phyloP scores from a whole-genome alignment of 2,329 filamentous ascomycete species.

The Fusarium burgessii region DNA sequence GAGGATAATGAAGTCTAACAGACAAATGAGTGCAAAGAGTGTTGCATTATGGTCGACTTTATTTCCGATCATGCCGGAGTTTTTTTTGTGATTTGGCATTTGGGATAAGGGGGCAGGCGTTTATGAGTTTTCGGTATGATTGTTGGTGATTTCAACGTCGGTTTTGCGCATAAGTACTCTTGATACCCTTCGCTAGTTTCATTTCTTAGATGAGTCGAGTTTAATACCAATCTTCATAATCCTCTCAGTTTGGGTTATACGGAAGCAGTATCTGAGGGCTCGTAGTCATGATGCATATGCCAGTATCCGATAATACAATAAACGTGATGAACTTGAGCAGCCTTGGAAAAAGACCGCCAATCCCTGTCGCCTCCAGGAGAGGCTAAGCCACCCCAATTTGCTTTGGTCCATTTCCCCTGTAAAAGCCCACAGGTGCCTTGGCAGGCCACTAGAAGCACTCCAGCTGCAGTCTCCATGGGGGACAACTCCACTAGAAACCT shows the following conservation, averaged over 20 bases:
- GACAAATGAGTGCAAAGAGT: constrained; percentile 20
- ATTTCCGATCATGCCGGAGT: constrained; percentile 32
- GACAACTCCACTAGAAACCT: constrained; percentile 30
- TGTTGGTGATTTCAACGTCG: constrained; percentile 15
- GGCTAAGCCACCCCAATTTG: constrained; percentile 42
- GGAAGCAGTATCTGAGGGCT: neutral
- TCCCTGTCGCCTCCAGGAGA: constrained; percentile 30
- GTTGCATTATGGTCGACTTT: constrained; percentile 11
- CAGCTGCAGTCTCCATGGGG: constrained; percentile 16
- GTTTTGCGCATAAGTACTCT: constrained; percentile 38
- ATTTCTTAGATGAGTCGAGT: constrained; percentile 27
- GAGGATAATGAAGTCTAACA: constrained; percentile 30
- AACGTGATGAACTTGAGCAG: neutral
- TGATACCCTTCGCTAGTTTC: constrained; percentile 42
- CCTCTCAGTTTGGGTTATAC: neutral
- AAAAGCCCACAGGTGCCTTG: constrained; percentile 18
- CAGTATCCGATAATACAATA: constrained; percentile 25
- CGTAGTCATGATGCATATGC: constrained; percentile 16
- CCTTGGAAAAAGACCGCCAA: constrained; percentile 15
- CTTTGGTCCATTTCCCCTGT: constrained; percentile 27
- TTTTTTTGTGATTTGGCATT: constrained; percentile 11
- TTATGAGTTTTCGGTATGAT: constrained; percentile 6
- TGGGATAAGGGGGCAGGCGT: constrained; percentile 28
- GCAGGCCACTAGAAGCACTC: constrained; percentile 25
- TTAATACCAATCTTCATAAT: constrained; percentile 4